A percentile compares a stretch with the other conserved stretches of the same genome.
These are phyloP conservation scores for Phytophthora nicotianae DNA, from an alignment of 352 stramenopile species.

Conservation along the genomic window DNA sequence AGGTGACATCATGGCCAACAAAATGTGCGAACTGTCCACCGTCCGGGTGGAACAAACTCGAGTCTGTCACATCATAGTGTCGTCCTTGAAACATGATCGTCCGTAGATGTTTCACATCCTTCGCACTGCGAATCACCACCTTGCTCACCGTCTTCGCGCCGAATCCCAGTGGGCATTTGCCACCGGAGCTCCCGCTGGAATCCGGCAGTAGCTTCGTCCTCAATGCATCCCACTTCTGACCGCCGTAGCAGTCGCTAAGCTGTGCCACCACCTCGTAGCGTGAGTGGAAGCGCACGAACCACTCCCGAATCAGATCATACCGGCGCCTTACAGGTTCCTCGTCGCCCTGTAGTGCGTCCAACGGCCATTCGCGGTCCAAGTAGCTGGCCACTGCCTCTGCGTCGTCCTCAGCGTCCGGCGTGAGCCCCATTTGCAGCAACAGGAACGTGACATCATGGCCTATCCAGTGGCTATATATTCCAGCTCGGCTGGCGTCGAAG, in stretches of 20 bases:
- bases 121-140: conserved; percentile 21
- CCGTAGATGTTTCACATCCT: conserved; percentile 31
- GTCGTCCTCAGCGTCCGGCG: conserved; percentile 34
- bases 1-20: conserved; percentile 68
- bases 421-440: conserved; percentile 46
- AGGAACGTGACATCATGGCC: conserved; percentile 58
- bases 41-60: conserved; percentile 48
- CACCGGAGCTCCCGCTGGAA: conserved; percentile 18
- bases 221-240: conserved; percentile 47
- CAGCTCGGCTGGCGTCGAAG: conserved; percentile 38
- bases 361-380: conserved; percentile 40
- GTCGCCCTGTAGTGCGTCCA: conserved; percentile 32
- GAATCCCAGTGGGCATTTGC: conserved; percentile 70
- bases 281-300: conserved; percentile 55
- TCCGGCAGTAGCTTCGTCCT: conserved; percentile 45
- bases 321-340: conserved; percentile 29
- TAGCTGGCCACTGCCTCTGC: conserved; percentile 38
- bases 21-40: conserved; percentile 52
- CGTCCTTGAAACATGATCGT: conserved; percentile 61
- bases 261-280: conserved; percentile 56
- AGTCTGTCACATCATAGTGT: conserved; percentile 60
- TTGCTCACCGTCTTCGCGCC: conserved; percentile 40
- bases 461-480: conserved; percentile 58
- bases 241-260: conserved; percentile 51
- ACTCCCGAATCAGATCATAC: conserved; percentile 49